A percentile compares a stretch with the other conserved stretches of the same genome.
phyloP scores from a whole-genome alignment of 768 basidiomycete genomes.

The Agaricus subrufescens region DNA sequence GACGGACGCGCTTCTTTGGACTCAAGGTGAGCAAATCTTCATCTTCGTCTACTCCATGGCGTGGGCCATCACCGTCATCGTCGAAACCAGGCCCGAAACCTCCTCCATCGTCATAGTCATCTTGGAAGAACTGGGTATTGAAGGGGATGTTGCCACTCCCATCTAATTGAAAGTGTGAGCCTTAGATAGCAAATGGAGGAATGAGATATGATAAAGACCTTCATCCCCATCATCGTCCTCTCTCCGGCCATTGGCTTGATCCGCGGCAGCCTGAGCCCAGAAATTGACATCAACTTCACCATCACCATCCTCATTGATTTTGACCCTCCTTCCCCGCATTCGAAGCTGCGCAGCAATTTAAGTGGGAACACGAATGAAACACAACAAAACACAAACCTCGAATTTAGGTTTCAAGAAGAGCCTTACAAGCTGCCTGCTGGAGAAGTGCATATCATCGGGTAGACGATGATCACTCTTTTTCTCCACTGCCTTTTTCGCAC shows the following conservation, averaged over 20 bases:
- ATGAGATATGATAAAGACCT: conserved; percentile 35
- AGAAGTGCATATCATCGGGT: conserved; percentile 98
- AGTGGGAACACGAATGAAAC: background rate
- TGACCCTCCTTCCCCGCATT: conserved; percentile 75
- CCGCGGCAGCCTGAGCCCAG: conserved; percentile 94
- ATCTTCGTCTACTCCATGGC: conserved; percentile 35
- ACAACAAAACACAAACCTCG: conserved; percentile 50
- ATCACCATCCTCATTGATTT: conserved; percentile 57
- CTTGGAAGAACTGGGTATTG: conserved; percentile 96
- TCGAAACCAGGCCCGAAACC: conserved; percentile 52
- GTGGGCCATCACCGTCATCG: conserved; percentile 37
- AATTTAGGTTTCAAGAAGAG: conserved; percentile 97
- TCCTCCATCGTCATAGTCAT: conserved; percentile 78
- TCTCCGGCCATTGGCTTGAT: conserved; percentile 53
- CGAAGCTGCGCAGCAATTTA: conserved; percentile 52
- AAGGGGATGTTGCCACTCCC: conserved; percentile 70
- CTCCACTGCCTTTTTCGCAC: conserved; percentile 53
- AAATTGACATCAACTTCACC: conserved; percentile 95
- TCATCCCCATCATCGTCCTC: conserved; percentile 47
- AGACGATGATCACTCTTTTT: conserved; percentile 73
- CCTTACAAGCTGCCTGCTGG: conserved; percentile 82
- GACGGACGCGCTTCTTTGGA: conserved; percentile 72
- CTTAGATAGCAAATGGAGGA: background rate
- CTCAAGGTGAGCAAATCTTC: conserved; percentile 85
- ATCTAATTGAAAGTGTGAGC: conserved; percentile 17